phyloP scores from a whole-genome alignment of 106 monocot species.

The Dendrobium huoshanense region DNA sequence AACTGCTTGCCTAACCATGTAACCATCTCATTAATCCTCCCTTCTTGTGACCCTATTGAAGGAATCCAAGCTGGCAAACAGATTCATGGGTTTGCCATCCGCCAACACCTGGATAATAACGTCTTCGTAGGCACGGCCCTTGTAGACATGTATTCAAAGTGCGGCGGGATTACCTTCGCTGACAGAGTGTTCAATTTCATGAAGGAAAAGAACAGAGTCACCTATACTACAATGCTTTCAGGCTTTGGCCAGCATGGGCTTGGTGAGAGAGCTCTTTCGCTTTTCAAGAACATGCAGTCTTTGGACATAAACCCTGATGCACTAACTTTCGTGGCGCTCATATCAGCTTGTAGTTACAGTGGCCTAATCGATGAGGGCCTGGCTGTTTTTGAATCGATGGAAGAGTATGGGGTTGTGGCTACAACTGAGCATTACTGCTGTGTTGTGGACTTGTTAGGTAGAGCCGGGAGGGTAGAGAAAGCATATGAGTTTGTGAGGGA shows the following conservation, averaged over 20 bases:
- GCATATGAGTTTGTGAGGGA: conserved; percentile 61
- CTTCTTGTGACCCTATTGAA: conserved; percentile 53
- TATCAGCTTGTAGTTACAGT: conserved; percentile 79
- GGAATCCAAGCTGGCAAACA: conserved; percentile 53
- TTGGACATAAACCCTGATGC: conserved; percentile 58
- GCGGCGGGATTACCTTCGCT: conserved; percentile 56
- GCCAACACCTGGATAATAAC: conserved; percentile 41
- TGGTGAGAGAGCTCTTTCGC: conserved; percentile 52
- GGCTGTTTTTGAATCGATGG: conserved; percentile 58
- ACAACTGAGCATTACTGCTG: conserved; percentile 76
- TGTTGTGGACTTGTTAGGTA: conserved; percentile 81
- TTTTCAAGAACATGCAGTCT: conserved; percentile 58
- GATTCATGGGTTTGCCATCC: conserved; percentile 72
- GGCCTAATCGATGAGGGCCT: conserved; percentile 84
- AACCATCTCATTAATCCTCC: conserved; percentile 65
- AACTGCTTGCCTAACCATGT: conserved; percentile 47
- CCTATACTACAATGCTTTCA: conserved; percentile 84
- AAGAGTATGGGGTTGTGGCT: conserved; percentile 41
- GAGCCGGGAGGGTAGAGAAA: conserved; percentile 80
- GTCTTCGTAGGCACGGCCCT: conserved; percentile 81
- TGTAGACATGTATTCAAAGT: conserved; percentile 85
- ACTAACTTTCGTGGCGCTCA: conserved; percentile 61
- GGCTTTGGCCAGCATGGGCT: conserved; percentile 78
- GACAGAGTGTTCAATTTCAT: conserved; percentile 58
- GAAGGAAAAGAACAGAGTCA: conserved; percentile 51